Base-by-base conservation (phyloP, 2,329 filamentous ascomycete genomes). In the Xylaria sp. region DNA sequence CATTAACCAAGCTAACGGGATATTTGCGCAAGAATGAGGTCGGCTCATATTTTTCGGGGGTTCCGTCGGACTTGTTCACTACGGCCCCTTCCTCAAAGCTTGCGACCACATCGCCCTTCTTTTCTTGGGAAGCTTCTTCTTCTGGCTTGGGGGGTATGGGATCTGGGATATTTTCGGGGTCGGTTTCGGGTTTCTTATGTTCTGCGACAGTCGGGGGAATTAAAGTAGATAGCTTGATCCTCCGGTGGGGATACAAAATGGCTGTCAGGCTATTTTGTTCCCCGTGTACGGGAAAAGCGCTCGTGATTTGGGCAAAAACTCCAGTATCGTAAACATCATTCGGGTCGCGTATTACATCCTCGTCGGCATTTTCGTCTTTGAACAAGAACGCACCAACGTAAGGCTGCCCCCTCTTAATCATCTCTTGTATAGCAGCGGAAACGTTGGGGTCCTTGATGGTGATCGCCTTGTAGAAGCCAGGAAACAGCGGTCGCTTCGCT, bases 391-490 rank as follows among this genome's bases (percentile, higher is more conserved):
- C 95, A 70, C 96, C 96, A 48, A 99, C 93, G 76, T 99, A 99
- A 27, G 95, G 97, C 80, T 99, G 97, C 0, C 96, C 96, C 61
- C 95, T 88, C 85, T 97, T 97, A 79, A 98, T 93, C 86, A 97
- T 96, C 78, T 99, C 97, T 67, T 94, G 92, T 73, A 99, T 97
- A 24, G 96, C 96, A 47, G 90, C 90, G 14, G 94, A 92, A 42
- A 99, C 96, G 74, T 96, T 92, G 19, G 92, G 93, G 77, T 99
- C 94, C 78, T 93, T 91, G 74, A 99, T 97, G 3, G 95, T 99
- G 74, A 99, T 96, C 9, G 96, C 95, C 82, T 99, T 99, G 84
- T 99, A 99, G 81, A 98, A 99, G 1, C 96, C 96, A 0, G 96
- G 96, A 81, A 98, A 99, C 12, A 99, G 84, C 11, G 96, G 96